Evolutionary conservation across 2,329 filamentous ascomycete genomes (phyloP).

Genomic region (Cladophialophora chaetospira): DNA sequence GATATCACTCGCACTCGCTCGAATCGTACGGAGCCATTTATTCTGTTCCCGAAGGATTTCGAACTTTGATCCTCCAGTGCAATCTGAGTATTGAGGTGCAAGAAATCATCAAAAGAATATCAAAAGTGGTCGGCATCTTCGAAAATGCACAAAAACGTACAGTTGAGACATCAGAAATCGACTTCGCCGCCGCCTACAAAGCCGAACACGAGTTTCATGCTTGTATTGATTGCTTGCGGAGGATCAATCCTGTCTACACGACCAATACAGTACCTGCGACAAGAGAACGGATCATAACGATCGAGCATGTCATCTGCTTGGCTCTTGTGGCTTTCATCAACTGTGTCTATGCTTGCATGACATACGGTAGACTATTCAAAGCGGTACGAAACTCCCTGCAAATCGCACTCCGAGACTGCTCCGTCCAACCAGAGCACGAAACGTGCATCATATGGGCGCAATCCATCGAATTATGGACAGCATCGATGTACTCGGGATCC

Average conservation of each 20-base stretch:
- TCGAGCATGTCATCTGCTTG: slow-evolving; percentile 16
- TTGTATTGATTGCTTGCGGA: slow-evolving; percentile 13
- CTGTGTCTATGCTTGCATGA: slow-evolving; percentile 4
- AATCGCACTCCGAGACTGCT: neutral
- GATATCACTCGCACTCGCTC: neutral
- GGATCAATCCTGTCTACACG: neutral
- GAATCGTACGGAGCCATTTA: neutral
- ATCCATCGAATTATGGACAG: neutral
- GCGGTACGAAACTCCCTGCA: neutral
- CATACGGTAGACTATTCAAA: neutral
- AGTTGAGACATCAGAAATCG: neutral
- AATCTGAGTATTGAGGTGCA: slow-evolving; percentile 7
- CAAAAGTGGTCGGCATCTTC: neutral
- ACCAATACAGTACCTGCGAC: neutral
- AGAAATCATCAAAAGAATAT: slow-evolving; percentile 4
- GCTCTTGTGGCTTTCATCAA: slow-evolving; percentile 8
- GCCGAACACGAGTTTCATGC: slow-evolving; percentile 14
- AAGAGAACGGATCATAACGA: neutral
- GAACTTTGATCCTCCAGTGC: neutral
- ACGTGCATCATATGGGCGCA: slow-evolving; percentile 5
- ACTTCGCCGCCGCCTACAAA: slow-evolving; percentile 7
- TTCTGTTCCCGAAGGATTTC: neutral
- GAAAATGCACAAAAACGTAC: neutral
- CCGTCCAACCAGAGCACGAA: neutral
- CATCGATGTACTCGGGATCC: neutral